Evolutionary conservation across 257 asterid genomes (phyloP), one percentile per base, ranked within the genome.

Genomic region (Solanum phureja): DNA sequence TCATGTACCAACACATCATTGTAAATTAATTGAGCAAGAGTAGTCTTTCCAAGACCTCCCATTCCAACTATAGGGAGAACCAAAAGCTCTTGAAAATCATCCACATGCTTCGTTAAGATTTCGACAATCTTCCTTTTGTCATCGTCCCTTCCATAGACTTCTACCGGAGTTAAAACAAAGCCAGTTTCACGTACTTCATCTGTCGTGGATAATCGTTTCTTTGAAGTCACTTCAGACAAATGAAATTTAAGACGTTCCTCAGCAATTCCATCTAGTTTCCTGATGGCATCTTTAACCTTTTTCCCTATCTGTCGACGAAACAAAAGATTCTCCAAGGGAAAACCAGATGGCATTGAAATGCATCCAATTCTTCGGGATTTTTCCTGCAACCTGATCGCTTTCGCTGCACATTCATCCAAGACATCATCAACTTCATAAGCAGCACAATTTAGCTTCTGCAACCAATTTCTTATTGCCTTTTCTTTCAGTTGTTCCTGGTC

Each of bases 391-490:
- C 71, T 29, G 34, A 37, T 49, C 11, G 27, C 44, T 38, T 84
- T 83, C 1, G 34, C 85, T 5, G 84, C 52, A 31, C 85, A 91
- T 35, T 90, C 93, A 46, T 90, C 92, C 40, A 91, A 58, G 13
- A 90, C 42, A 64, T 90, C 89, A 74, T 92, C 93, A 82, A 88
- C 93, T 68, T 91, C 92, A 75, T 86, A 91, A 71, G 93, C 90
- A 31, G 87, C 91, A 76, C 79, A 7, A 31, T 91, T 92, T 34
- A 92, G 92, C 88, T 88, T 88, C 27, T 44, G 76, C 38, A 90
- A 86, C 92, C 94, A 91, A 18, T 60, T 60, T 74, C 66, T 86
- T 6, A 87, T 81, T 18, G 83, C 84, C 33, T 86, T 86, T 14
- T 88, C 88, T 0, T 60, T 77, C 44, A 40, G 77, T 35, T 85